A percentile compares a stretch with the other conserved stretches of the same genome.
phyloP scores from a whole-genome alignment of 805 yeast genomes.

The Zygosaccharomyces kombuchaensis region DNA sequence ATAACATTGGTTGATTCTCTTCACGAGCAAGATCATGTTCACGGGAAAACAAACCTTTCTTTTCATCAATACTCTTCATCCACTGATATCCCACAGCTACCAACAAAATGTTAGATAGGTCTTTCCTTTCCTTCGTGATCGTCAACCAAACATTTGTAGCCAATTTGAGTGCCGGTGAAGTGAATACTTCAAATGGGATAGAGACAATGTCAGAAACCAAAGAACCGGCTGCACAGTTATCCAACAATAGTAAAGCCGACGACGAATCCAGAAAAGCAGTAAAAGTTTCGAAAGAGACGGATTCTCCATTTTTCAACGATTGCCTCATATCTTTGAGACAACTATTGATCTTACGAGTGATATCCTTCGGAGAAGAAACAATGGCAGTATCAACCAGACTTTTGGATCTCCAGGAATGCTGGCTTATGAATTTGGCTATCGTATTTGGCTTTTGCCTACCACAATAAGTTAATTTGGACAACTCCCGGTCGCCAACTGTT shows the following conservation, averaged over 20 bases:
- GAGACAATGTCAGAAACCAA: slow-evolving; percentile 46
- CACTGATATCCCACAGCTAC: slow-evolving; percentile 67
- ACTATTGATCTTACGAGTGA: slow-evolving; percentile 20
- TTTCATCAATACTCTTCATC: slow-evolving; percentile 57
- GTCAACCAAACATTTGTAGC: slow-evolving; percentile 80
- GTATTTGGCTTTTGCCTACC: slow-evolving; percentile 46
- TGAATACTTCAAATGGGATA: slow-evolving; percentile 68
- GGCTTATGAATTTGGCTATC: slow-evolving; percentile 69
- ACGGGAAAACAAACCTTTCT: slow-evolving; percentile 61
- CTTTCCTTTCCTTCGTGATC: slow-evolving; percentile 61
- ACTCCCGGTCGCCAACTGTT: slow-evolving; percentile 61
- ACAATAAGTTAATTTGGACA: slow-evolving; percentile 43
- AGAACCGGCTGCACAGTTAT: slow-evolving; percentile 39
- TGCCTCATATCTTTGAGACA: slow-evolving; percentile 21
- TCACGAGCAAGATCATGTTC: slow-evolving; percentile 52
- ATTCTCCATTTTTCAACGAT: slow-evolving; percentile 16
- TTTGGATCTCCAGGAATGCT: slow-evolving; percentile 65
- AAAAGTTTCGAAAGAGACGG: slow-evolving; percentile 34
- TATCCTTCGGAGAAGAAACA: slow-evolving; percentile 29
- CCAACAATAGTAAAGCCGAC: slow-evolving; percentile 41
- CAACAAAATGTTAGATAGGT: slow-evolving; percentile 53
- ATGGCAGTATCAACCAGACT: slow-evolving; percentile 34
- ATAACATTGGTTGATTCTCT: slow-evolving; percentile 75
- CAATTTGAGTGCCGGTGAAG: slow-evolving; percentile 52
- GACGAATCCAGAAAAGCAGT: slow-evolving; percentile 43